These are phyloP conservation scores for Wickerhamiella pararugosa DNA, from an alignment of 1,139 yeast species.

Conservation along the genomic window DNA sequence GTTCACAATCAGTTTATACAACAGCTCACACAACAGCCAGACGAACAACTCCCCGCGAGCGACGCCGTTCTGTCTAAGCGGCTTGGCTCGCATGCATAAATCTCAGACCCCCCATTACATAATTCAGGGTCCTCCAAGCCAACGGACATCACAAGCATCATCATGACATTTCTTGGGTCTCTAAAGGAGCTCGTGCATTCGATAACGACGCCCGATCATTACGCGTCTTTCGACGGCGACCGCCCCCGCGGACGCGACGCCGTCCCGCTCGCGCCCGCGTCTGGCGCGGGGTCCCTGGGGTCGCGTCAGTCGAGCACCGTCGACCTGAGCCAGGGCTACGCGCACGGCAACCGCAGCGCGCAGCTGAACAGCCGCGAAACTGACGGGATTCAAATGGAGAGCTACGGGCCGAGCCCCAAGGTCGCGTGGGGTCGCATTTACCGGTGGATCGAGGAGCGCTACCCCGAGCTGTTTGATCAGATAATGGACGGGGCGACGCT, in stretches of 20 bases:
- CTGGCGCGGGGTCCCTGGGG: conserved; percentile 8
- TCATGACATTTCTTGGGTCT: conserved; percentile 22
- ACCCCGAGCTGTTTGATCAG: conserved; percentile 66
- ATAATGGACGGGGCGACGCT: conserved; percentile 55
- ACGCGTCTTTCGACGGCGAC: conserved; percentile 38
- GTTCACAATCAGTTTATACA: too few species aligned
- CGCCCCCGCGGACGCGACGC: conserved; percentile 10
- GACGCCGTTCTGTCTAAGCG: too few species aligned
- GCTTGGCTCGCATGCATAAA: too few species aligned
- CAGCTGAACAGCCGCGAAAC: conserved; percentile 15
- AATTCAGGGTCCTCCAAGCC: too few species aligned
- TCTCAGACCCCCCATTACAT: too few species aligned
- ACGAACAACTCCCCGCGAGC: too few species aligned
- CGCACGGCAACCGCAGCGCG: conserved; percentile 26
- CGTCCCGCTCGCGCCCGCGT: conserved; percentile 7
- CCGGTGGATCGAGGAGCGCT: conserved; percentile 58
- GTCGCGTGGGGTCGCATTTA: conserved; percentile 66
- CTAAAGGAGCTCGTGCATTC: conserved; percentile 41
- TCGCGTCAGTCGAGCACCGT: neutral
- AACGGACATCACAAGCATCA: neutral
- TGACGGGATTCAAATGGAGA: conserved; percentile 4
- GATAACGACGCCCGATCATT: conserved; percentile 48
- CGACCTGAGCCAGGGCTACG: conserved; percentile 17
- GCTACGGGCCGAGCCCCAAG: conserved; percentile 38
- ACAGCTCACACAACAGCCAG: too few species aligned